phyloP scores from a whole-genome alignment of 2,329 filamentous ascomycete species.

The Pseudogymnoascus sp. region DNA sequence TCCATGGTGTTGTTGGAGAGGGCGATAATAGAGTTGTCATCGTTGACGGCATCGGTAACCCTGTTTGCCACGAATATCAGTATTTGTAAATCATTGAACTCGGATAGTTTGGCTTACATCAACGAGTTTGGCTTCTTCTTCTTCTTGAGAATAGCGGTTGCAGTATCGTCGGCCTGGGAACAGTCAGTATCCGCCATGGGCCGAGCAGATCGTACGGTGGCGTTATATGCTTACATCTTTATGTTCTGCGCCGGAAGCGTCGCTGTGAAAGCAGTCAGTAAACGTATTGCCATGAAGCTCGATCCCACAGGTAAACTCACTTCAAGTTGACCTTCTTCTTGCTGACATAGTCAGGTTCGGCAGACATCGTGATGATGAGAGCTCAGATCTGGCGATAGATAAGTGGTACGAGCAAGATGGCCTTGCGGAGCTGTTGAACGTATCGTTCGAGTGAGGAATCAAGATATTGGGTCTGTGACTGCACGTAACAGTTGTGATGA shows the following conservation, averaged over 20 bases:
- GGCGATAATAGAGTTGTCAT: slow-evolving; percentile 99
- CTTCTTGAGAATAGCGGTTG: slow-evolving; percentile 97
- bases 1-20: slow-evolving; percentile 99
- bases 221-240: slow-evolving; percentile 57
- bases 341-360: slow-evolving; percentile 52
- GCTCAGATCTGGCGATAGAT: slow-evolving; percentile 9
- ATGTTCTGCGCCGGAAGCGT: slow-evolving; percentile 79
- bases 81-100: slow-evolving; percentile 16
- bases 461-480: neutral
- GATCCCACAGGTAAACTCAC: slow-evolving; percentile 42
- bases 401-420: slow-evolving; percentile 10
- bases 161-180: slow-evolving; percentile 71
- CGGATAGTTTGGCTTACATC: slow-evolving; percentile 55
- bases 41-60: slow-evolving; percentile 96
- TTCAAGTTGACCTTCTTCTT: slow-evolving; percentile 79
- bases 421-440: neutral
- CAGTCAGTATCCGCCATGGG: slow-evolving; percentile 28
- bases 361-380: slow-evolving; percentile 53
- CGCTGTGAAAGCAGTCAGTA: slow-evolving; percentile 49
- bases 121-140: slow-evolving; percentile 99
- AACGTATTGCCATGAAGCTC: slow-evolving; percentile 7
- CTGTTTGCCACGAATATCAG: slow-evolving; percentile 41
- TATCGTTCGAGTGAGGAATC: neutral
- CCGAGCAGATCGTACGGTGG: slow-evolving; percentile 23
- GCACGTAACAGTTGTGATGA: slow-evolving; percentile 6